phyloP scores from a whole-genome alignment of 2,329 filamentous ascomycete species.

The Fusarium heterosporum region DNA sequence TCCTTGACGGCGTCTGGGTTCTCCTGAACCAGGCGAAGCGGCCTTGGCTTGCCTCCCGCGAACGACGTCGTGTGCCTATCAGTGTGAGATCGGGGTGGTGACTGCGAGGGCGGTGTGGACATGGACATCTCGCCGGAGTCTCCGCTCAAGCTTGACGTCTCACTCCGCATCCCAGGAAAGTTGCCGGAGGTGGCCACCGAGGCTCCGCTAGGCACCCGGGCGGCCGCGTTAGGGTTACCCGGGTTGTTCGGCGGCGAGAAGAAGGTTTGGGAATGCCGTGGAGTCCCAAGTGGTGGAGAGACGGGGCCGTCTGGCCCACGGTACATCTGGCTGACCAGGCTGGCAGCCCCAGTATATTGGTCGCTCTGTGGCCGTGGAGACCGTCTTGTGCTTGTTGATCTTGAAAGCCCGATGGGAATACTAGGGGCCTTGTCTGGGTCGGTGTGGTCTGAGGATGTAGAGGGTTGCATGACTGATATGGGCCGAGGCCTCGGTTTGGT shows the following conservation, averaged over 20 bases:
- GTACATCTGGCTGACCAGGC: slow-evolving; percentile 91
- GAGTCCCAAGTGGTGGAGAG: slow-evolving; percentile 68
- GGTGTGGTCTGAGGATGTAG: slow-evolving; percentile 59
- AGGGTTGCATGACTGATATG: slow-evolving; percentile 66
- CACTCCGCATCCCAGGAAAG: slow-evolving; percentile 78
- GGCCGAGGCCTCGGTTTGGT: slow-evolving; percentile 64
- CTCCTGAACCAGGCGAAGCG: slow-evolving; percentile 88
- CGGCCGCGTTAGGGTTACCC: slow-evolving; percentile 63
- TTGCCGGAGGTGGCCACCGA: slow-evolving; percentile 65
- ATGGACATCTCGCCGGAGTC: slow-evolving; percentile 67
- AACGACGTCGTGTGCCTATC: slow-evolving; percentile 68
- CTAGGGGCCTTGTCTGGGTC: slow-evolving; percentile 81
- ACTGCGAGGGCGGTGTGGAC: slow-evolving; percentile 62
- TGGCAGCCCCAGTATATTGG: slow-evolving; percentile 72
- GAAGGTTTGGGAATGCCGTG: slow-evolving; percentile 72
- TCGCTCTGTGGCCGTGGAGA: slow-evolving; percentile 70
- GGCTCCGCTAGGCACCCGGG: slow-evolving; percentile 64
- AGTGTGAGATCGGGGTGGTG: slow-evolving; percentile 62
- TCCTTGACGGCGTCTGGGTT: slow-evolving; percentile 65
- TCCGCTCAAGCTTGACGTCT: slow-evolving; percentile 73
- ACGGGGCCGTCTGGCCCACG: slow-evolving; percentile 75
- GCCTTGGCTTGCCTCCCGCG: slow-evolving; percentile 79
- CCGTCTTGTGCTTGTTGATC: slow-evolving; percentile 65
- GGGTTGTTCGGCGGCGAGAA: slow-evolving; percentile 64
- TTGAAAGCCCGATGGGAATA: slow-evolving; percentile 74